A percentile compares a stretch with the other conserved stretches of the same genome.
Conservation (phyloP, 768 basidiomycete genomes). For the Chlorophyllum brunneum region DNA sequence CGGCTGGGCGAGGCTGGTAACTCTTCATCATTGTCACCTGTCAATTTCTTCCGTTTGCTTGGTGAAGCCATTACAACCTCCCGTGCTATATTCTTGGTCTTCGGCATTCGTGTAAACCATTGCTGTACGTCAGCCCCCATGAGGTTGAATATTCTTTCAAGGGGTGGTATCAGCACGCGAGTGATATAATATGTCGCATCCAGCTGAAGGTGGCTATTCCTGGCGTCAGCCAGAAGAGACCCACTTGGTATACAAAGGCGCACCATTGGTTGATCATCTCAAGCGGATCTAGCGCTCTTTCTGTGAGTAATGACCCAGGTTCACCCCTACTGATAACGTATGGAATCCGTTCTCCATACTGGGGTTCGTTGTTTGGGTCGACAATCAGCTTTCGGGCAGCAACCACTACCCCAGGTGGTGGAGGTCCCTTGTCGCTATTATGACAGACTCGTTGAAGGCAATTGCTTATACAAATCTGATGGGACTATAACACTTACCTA, state of each 20-base stretch:
- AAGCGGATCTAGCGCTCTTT: constrained; percentile 27
- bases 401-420: constrained; percentile 89
- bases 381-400: constrained; percentile 70
- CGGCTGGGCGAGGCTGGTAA: constrained; percentile 27
- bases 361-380: constrained; percentile 81
- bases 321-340: constrained; percentile 79
- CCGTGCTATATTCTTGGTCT: constrained; percentile 22
- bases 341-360: constrained; percentile 91
- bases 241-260: neutral
- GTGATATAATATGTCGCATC: constrained; percentile 90
- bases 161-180: constrained; percentile 80
- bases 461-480: neutral
- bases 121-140: constrained; percentile 81
- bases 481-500: constrained; percentile 50
- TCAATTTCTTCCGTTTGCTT: constrained; percentile 19
- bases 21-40: constrained; percentile 15
- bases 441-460: neutral
- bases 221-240: neutral
- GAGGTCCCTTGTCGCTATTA: constrained; percentile 75
- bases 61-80: constrained; percentile 31
- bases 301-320: constrained; percentile 51
- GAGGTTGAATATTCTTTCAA: constrained; percentile 89
- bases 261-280: constrained; percentile 26
- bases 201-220: constrained; percentile 59
- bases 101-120: constrained; percentile 91